Conservation (phyloP, 2,329 filamentous ascomycete genomes). For the Sporothrix brasiliensis region DNA sequence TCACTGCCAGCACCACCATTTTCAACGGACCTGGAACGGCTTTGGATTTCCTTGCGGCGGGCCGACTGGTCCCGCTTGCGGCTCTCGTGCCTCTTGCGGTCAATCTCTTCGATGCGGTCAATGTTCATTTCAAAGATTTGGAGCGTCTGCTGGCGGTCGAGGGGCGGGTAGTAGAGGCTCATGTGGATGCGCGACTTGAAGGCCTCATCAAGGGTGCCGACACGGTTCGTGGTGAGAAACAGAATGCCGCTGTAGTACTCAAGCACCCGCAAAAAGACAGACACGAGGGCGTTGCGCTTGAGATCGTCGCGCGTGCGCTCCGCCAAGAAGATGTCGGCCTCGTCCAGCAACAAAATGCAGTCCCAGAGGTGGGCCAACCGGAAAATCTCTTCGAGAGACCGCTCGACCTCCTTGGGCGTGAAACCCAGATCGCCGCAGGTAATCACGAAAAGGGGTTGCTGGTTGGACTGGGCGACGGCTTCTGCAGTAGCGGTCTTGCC, state of each 20-base stretch:
- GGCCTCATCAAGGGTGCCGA: slow-evolving; percentile 54
- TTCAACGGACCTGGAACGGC: background rate
- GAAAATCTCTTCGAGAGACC: slow-evolving; percentile 38
- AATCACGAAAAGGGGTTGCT: slow-evolving; percentile 53
- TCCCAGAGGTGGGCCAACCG: slow-evolving; percentile 36
- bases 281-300: slow-evolving; percentile 44
- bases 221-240: slow-evolving; percentile 56
- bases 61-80: background rate
- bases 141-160: slow-evolving; percentile 31
- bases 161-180: slow-evolving; percentile 47
- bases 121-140: slow-evolving; percentile 37
- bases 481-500: slow-evolving; percentile 54
- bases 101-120: slow-evolving; percentile 29
- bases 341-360: slow-evolving; percentile 39
- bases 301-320: slow-evolving; percentile 37
- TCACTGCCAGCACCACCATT: background rate
- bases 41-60: background rate
- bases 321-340: slow-evolving; percentile 39
- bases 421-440: slow-evolving; percentile 54
- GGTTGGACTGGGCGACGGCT: slow-evolving; percentile 45
- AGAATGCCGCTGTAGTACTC: slow-evolving; percentile 54
- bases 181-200: slow-evolving; percentile 54
- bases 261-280: slow-evolving; percentile 51
- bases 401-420: slow-evolving; percentile 44
- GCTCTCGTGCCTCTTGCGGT: slow-evolving; percentile 27